Conservation (phyloP, 164 flowering plant species). For the Piper betle region DNA sequence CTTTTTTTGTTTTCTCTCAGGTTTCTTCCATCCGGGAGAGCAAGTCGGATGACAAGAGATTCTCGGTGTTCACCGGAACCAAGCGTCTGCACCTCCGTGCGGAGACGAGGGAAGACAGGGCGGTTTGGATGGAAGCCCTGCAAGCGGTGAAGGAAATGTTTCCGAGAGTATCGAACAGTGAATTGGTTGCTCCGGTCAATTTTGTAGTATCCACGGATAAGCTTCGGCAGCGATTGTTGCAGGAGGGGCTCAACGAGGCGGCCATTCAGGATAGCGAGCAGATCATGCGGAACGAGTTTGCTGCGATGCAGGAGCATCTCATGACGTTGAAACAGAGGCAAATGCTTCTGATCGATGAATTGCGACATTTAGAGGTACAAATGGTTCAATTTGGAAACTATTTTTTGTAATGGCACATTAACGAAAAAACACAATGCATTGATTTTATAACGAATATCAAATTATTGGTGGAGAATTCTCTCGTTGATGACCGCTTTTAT, state of each 20-base stretch:
- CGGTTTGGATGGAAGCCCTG: conserved; percentile 84
- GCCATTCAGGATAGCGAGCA: conserved; percentile 54
- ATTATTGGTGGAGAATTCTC: no score
- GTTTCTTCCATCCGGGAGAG: conserved; percentile 63
- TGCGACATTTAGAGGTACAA: conserved; percentile 87
- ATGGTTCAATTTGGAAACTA: no score
- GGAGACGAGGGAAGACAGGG: conserved; percentile 66
- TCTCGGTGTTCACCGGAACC: conserved; percentile 67
- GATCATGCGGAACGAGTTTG: conserved; percentile 44
- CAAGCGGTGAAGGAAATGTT: conserved; percentile 93
- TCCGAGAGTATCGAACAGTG: conserved; percentile 81
- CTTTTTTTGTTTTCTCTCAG: conserved; percentile 12
- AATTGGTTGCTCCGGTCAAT: conserved; percentile 49
- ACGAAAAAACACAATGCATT: no score
- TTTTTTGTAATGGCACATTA: no score
- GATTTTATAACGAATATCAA: no score
- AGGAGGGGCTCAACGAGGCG: conserved; percentile 68
- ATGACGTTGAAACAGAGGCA: conserved; percentile 81
- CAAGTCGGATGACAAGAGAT: conserved; percentile 55
- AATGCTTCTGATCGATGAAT: conserved; percentile 53
- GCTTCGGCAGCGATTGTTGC: conserved; percentile 56
- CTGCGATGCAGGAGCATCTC: conserved; percentile 45
- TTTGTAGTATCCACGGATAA: conserved; percentile 59
- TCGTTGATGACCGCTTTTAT: no score
- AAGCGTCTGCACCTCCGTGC: conserved; percentile 84